Evolutionary conservation across 2,329 filamentous ascomycete species (phyloP).

Genomic region (Orbilia brochopaga): DNA sequence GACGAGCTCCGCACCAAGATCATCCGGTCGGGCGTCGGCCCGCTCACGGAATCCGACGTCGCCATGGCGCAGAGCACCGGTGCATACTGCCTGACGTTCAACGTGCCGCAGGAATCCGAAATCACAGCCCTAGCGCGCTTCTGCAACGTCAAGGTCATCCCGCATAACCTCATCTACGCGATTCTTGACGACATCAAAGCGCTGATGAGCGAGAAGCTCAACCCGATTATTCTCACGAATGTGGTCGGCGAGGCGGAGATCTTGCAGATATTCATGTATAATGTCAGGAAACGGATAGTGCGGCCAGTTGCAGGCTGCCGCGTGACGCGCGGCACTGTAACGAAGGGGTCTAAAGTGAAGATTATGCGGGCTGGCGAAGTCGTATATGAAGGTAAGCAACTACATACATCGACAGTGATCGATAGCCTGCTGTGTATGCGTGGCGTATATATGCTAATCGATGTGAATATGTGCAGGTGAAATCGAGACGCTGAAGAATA

Average conservation of each 20-base stretch:
- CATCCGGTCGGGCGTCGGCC: slow-evolving; percentile 77
- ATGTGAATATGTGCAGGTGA: slow-evolving; percentile 64
- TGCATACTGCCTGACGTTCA: slow-evolving; percentile 79
- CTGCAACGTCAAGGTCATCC: slow-evolving; percentile 75
- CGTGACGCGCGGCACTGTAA: slow-evolving; percentile 79
- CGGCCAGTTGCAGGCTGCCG: slow-evolving; percentile 85
- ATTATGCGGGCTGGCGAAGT: slow-evolving; percentile 70
- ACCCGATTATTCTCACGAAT: slow-evolving; percentile 69
- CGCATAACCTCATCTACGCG: slow-evolving; percentile 86
- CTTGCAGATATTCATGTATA: slow-evolving; percentile 81
- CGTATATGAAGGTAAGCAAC: slow-evolving; percentile 84
- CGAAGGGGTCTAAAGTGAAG: slow-evolving; percentile 69
- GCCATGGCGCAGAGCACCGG: slow-evolving; percentile 80
- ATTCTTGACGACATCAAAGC: slow-evolving; percentile 74
- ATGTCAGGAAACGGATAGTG: slow-evolving; percentile 72
- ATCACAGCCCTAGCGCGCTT: slow-evolving; percentile 73
- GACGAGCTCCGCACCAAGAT: slow-evolving; percentile 80
- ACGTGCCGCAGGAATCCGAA: slow-evolving; percentile 70
- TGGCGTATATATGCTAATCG: slow-evolving; percentile 32
- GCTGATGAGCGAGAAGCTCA: slow-evolving; percentile 72
- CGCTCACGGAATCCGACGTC: slow-evolving; percentile 82
- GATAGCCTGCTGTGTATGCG: neutral
- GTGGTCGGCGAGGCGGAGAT: slow-evolving; percentile 90
- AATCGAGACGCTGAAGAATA: slow-evolving; percentile 81
- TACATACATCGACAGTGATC: slow-evolving; percentile 51